Percentiles rank a stretch among this genome's conserved stretches.
Evolutionary conservation across 768 basidiomycete genomes (phyloP).

Genomic region (Tylopilus rubrobrunneus): DNA sequence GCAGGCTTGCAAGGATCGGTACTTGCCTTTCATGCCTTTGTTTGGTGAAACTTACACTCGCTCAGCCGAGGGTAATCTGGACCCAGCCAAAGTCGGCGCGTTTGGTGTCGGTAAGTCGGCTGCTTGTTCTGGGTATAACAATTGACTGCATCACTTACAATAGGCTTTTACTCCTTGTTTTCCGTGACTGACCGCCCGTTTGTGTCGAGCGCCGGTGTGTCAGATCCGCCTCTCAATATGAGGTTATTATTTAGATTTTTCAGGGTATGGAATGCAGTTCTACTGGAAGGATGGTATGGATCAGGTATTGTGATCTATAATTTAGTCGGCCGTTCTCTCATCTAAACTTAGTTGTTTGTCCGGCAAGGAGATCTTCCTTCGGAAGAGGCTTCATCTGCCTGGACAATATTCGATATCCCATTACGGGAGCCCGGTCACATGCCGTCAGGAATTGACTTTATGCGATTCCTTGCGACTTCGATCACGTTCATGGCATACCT

Average conservation of each 20-base stretch:
- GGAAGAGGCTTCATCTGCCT: constrained; percentile 33
- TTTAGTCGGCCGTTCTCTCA: background rate
- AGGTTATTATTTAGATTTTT: background rate
- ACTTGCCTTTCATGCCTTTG: constrained; percentile 5
- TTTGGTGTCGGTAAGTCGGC: constrained; percentile 66
- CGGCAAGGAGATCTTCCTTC: background rate
- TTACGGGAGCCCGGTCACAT: constrained; percentile 75
- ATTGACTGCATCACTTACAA: background rate
- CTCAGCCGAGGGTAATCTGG: constrained; percentile 87
- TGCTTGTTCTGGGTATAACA: background rate
- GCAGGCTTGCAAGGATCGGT: constrained; percentile 85
- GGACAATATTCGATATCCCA: constrained; percentile 86
- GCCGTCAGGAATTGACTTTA: constrained; percentile 76
- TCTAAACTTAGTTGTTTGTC: background rate
- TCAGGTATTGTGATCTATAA: background rate
- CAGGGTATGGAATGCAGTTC: background rate
- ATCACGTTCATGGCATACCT: constrained; percentile 89
- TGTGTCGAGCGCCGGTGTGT: background rate
- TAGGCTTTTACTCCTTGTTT: constrained; percentile 75
- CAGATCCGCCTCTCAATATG: background rate
- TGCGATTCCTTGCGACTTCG: constrained; percentile 87
- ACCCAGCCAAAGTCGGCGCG: constrained; percentile 94
- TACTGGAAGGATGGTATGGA: background rate
- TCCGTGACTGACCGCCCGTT: constrained; percentile 48
- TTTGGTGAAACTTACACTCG: background rate